Percentiles rank a stretch among this genome's conserved stretches.
Conservation (phyloP, 176 grass and related monocot genomes). For the Ananas comosus region DNA sequence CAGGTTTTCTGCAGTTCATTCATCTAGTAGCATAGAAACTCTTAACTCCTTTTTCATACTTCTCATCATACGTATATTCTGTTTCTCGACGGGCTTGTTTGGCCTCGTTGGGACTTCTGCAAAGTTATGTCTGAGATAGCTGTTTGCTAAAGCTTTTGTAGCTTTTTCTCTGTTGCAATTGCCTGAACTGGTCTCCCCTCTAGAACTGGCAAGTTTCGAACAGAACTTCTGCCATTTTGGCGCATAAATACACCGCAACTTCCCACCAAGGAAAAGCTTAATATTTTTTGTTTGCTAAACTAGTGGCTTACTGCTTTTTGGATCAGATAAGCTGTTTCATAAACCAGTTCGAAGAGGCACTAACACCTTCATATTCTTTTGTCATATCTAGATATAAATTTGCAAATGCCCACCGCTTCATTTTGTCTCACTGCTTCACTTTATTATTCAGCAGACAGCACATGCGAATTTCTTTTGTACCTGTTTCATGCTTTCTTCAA, state of each 20-base stretch:
- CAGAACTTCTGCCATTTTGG: neutral
- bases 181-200: neutral
- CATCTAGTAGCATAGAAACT: neutral
- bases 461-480: neutral
- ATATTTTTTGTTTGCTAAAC: neutral
- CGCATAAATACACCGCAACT: too few species aligned
- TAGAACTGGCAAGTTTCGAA: neutral
- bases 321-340: too few species aligned
- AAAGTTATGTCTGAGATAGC: too few species aligned
- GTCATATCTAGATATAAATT: too few species aligned
- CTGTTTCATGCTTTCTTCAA: neutral
- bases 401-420: too few species aligned
- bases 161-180: neutral
- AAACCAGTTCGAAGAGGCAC: too few species aligned
- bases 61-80: too few species aligned
- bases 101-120: too few species aligned
- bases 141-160: neutral
- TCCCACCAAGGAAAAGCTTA: too few species aligned
- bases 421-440: neutral
- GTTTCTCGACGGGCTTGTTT: too few species aligned
- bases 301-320: neutral
- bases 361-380: too few species aligned
- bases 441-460: neutral
- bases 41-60: too few species aligned
- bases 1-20: constrained; percentile 30